Percentiles rank a stretch among this genome's conserved stretches.
Evolutionary conservation across 164 flowering plant species (phyloP).

Genomic region (Piper betle): DNA sequence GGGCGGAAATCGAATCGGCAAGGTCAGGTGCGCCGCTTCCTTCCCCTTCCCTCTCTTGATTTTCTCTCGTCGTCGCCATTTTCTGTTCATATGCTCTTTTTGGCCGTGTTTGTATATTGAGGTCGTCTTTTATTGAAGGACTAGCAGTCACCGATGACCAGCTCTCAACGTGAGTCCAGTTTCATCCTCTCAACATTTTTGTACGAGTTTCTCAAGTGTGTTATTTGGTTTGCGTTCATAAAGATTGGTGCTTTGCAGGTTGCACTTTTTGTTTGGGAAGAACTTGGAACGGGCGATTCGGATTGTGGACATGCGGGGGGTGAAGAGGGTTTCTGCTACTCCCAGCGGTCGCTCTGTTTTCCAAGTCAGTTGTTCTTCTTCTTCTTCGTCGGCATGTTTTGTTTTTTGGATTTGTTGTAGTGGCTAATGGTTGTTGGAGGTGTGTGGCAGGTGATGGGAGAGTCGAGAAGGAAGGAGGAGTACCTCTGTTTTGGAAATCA

Average conservation of each 20-base stretch:
- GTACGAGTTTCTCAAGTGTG: slow-evolving; percentile 1
- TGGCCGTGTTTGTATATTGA: neutral
- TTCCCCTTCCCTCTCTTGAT: neutral
- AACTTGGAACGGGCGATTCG: slow-evolving; percentile 84
- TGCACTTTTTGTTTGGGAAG: slow-evolving; percentile 88
- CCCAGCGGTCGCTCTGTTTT: slow-evolving; percentile 74
- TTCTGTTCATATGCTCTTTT: neutral
- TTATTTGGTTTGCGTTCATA: neutral
- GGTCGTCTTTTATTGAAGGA: neutral
- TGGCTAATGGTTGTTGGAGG: neutral
- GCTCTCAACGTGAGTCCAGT: slow-evolving; percentile 54
- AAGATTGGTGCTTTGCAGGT: slow-evolving; percentile 21
- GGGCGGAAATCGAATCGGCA: slow-evolving; percentile 56
- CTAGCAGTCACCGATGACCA: slow-evolving; percentile 65
- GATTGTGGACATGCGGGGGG: slow-evolving; percentile 85
- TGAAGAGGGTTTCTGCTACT: slow-evolving; percentile 59
- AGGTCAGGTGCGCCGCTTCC: slow-evolving; percentile 38
- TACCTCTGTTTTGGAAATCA: slow-evolving; percentile 72
- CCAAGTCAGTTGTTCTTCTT: slow-evolving; percentile 35
- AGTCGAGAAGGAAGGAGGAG: slow-evolving; percentile 77
- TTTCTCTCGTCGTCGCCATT: neutral
- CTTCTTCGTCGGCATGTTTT: neutral
- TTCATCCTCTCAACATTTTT: neutral
- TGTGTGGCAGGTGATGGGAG: slow-evolving; percentile 59
- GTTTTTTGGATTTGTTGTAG: neutral